phyloP scores from a whole-genome alignment of 2,329 filamentous ascomycete genomes.

The Penicillium sp. region DNA sequence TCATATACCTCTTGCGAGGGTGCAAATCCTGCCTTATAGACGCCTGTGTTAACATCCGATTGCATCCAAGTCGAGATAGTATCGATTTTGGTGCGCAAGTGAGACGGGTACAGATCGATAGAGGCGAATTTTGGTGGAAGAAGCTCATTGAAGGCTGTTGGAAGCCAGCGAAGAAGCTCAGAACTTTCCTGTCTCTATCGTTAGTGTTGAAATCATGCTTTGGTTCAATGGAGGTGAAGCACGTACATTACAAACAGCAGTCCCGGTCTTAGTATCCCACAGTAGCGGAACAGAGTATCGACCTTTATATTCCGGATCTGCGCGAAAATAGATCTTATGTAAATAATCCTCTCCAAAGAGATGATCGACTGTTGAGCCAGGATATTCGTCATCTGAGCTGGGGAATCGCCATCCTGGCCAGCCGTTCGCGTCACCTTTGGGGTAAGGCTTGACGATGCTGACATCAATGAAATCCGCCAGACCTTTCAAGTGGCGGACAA shows the following conservation, averaged over 20 bases:
- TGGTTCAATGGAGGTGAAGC: neutral
- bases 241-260: constrained; percentile 58
- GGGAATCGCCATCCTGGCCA: constrained; percentile 66
- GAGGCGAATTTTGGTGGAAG: constrained; percentile 42
- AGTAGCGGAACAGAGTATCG: constrained; percentile 62
- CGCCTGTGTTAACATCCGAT: constrained; percentile 57
- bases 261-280: constrained; percentile 60
- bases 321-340: constrained; percentile 63
- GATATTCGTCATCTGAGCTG: constrained; percentile 53
- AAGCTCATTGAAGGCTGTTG: constrained; percentile 56
- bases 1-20: constrained; percentile 57
- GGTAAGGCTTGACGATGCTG: constrained; percentile 64
- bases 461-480: constrained; percentile 56
- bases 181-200: constrained; percentile 21
- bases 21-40: constrained; percentile 64
- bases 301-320: constrained; percentile 60
- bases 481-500: constrained; percentile 59
- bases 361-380: constrained; percentile 60
- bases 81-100: constrained; percentile 54
- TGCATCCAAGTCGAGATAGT: constrained; percentile 55
- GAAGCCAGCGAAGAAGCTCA: constrained; percentile 60
- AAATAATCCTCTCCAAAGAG: constrained; percentile 60
- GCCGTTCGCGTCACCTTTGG: constrained; percentile 63
- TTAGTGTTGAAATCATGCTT: neutral
- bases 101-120: constrained; percentile 55